Evolutionary conservation across 768 basidiomycete species (phyloP).

Genomic region (Zangia roseola): DNA sequence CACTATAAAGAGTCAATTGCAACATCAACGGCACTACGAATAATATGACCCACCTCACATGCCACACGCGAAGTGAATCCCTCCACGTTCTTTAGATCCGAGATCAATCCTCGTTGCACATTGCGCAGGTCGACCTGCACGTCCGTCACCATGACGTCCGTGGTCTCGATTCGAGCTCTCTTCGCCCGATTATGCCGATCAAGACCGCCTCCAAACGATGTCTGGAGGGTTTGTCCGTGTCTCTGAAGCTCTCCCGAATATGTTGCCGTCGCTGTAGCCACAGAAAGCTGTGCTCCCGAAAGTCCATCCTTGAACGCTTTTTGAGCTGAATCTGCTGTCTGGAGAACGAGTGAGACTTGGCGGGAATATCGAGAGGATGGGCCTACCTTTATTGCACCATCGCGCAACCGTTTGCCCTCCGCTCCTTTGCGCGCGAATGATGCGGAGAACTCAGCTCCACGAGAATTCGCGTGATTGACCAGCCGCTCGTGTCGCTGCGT

Average conservation of each 20-base stretch:
- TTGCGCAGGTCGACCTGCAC: constrained; percentile 51
- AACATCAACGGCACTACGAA: not conserved
- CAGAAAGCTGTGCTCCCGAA: constrained; percentile 41
- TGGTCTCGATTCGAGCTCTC: constrained; percentile 63
- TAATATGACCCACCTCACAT: constrained; percentile 47
- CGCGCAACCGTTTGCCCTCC: constrained; percentile 54
- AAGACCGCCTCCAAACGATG: constrained; percentile 52
- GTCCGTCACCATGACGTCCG: constrained; percentile 46
- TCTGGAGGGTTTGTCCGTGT: constrained; percentile 43
- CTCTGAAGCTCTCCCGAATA: constrained; percentile 54
- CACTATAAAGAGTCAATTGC: constrained; percentile 34
- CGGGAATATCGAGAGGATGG: not conserved
- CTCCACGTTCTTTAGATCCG: constrained; percentile 49
- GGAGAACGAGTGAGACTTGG: constrained; percentile 12
- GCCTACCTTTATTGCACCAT: constrained; percentile 58
- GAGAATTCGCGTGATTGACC: constrained; percentile 40
- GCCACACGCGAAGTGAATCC: constrained; percentile 40
- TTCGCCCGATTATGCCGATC: constrained; percentile 64
- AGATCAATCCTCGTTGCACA: constrained; percentile 49
- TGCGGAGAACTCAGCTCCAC: constrained; percentile 41
- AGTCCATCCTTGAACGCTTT: constrained; percentile 43
- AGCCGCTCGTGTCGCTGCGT: constrained; percentile 47
- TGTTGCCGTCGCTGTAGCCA: constrained; percentile 46
- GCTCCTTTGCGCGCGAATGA: constrained; percentile 44
- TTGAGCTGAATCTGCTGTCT: constrained; percentile 45